Percentiles rank a stretch among this genome's conserved stretches.
Conservation (phyloP, 176 grass and related monocot species). For the Dendrocalamus sinicus region DNA sequence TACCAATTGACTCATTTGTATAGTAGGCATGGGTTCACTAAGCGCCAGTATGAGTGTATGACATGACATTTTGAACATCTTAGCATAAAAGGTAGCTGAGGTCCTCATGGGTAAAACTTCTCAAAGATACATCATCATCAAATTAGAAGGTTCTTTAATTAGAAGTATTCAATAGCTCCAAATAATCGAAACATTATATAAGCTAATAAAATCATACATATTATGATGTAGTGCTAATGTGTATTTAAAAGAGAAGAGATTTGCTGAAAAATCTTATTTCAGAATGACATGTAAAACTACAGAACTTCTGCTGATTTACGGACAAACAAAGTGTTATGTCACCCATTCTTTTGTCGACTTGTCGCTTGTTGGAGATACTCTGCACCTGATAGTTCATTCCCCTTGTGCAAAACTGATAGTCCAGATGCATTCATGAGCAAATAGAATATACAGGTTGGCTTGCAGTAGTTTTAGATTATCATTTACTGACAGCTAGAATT, state of each 20-base stretch:
- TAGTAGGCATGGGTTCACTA: background rate
- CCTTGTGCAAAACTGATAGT: constrained; percentile 14
- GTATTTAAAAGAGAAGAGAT: background rate
- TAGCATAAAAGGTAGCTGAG: background rate
- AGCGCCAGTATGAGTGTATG: background rate
- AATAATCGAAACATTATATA: constrained; percentile 8
- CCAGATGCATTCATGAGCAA: constrained; percentile 43
- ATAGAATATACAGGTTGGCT: constrained; percentile 26
- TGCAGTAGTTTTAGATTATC: constrained; percentile 41
- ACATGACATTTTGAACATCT: constrained; percentile 3
- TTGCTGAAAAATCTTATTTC: background rate
- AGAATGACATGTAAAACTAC: constrained; percentile 10
- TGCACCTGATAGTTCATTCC: constrained; percentile 25
- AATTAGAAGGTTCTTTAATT: background rate
- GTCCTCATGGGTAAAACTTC: constrained; percentile 11
- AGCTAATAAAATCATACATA: background rate
- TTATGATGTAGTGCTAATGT: background rate
- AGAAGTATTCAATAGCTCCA: background rate
- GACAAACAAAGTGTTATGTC: constrained; percentile 13
- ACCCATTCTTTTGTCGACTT: constrained; percentile 25
- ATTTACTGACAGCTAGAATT: constrained; percentile 31
- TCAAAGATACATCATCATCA: constrained; percentile 11
- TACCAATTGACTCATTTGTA: background rate
- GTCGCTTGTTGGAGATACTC: constrained; percentile 30
- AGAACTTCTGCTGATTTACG: background rate